Evolutionary conservation across 2,329 filamentous ascomycete species (phyloP).

Genomic region (Neonectria sp.): DNA sequence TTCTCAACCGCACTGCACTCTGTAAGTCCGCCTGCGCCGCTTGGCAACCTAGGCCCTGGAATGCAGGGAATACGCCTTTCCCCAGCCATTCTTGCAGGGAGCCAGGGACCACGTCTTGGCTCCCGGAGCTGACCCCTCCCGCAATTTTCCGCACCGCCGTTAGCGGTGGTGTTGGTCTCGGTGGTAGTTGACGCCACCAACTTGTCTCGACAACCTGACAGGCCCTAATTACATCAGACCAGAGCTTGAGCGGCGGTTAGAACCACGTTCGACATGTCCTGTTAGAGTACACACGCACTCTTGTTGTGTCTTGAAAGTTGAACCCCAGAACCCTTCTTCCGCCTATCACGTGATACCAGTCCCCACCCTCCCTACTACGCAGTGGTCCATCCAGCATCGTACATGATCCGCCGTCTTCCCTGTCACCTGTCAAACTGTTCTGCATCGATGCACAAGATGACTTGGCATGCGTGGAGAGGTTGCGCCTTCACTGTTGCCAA

Average conservation of each 20-base stretch:
- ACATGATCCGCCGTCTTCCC: conserved; percentile 19
- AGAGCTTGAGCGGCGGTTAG: too few species aligned
- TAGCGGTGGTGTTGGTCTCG: not conserved
- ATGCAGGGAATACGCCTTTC: conserved; percentile 25
- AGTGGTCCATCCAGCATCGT: conserved; percentile 18
- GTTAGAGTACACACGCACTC: too few species aligned
- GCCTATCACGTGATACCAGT: conserved; percentile 20
- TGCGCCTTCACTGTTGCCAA: not conserved
- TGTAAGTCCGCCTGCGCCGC: conserved; percentile 6
- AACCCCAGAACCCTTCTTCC: not conserved
- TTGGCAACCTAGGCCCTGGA: conserved; percentile 12
- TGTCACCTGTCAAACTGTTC: not conserved
- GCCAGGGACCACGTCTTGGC: conserved; percentile 10
- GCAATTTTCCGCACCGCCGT: not conserved
- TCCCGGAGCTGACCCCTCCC: conserved; percentile 19
- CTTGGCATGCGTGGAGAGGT: not conserved
- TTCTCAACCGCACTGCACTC: conserved; percentile 1
- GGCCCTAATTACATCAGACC: not conserved
- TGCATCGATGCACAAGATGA: not conserved
- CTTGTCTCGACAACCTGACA: not conserved
- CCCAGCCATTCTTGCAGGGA: conserved; percentile 22
- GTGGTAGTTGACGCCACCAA: not conserved
- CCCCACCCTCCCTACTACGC: conserved; percentile 26
- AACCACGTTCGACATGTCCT: not conserved
- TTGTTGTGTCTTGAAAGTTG: not conserved